A percentile compares a stretch with the other conserved stretches of the same genome.
Evolutionary conservation across 139 green algal species (phyloP).

Genomic region (Bryopsis sp.): DNA sequence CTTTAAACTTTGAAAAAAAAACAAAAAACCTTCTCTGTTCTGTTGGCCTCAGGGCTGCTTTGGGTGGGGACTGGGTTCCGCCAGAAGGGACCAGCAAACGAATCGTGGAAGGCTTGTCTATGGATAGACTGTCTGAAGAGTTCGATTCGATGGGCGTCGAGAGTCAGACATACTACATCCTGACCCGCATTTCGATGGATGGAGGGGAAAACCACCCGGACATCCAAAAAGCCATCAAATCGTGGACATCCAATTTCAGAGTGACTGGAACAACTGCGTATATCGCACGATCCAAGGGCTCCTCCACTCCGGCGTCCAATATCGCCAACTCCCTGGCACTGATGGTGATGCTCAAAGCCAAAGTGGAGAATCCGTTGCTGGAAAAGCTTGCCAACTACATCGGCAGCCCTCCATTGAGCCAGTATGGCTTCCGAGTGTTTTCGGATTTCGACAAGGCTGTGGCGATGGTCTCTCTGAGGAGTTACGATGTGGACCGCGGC

Average conservation of each 20-base stretch:
- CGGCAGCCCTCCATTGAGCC: not conserved
- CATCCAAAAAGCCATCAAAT: not conserved
- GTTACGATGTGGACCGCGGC: conserved; percentile 31
- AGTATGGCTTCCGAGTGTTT: conserved; percentile 4
- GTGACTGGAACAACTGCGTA: conserved; percentile 41
- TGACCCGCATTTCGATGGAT: not conserved
- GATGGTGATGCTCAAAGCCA: not conserved
- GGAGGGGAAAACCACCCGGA: not conserved
- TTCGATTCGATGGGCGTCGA: conserved; percentile 5
- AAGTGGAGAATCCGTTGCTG: conserved; percentile 7
- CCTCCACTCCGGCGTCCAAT: conserved; percentile 16
- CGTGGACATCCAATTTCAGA: conserved; percentile 21
- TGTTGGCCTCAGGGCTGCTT: too few species aligned
- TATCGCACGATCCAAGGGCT: conserved; percentile 23
- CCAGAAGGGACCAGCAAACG: not conserved
- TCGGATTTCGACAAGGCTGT: conserved; percentile 12
- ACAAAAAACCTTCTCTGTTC: too few species aligned
- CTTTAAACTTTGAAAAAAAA: too few species aligned
- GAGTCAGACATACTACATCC: conserved; percentile 4
- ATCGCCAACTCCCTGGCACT: conserved; percentile 24
- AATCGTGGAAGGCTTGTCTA: conserved; percentile 8
- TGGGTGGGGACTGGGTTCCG: conserved; percentile 3
- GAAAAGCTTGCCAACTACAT: conserved; percentile 34
- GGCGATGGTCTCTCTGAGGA: conserved; percentile 20
- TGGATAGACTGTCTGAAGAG: not conserved